Percentiles rank a stretch among this genome's conserved stretches.
phyloP scores from a whole-genome alignment of 2,329 filamentous ascomycete genomes.

The Penicillium sp. region DNA sequence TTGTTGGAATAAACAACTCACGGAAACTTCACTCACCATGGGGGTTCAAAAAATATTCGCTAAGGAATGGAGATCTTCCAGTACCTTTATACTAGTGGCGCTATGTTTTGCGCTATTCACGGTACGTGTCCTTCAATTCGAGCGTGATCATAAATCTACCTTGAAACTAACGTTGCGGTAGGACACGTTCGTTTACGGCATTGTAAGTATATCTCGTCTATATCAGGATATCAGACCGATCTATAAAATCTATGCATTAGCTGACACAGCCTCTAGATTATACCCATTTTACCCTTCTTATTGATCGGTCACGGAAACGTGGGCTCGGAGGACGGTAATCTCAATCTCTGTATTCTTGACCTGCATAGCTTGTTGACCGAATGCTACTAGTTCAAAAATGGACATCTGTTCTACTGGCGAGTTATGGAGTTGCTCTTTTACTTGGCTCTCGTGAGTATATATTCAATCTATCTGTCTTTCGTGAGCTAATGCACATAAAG shows the following conservation, averaged over 20 bases:
- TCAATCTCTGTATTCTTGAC: neutral
- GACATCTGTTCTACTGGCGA: neutral
- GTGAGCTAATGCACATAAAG: neutral
- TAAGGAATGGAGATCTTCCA: neutral
- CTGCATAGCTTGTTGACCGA: neutral
- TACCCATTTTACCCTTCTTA: neutral
- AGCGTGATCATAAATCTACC: too few species aligned
- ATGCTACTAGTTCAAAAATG: neutral
- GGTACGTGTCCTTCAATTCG: neutral
- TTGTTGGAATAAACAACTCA: too few species aligned
- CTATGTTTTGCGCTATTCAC: neutral
- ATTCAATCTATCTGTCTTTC: neutral
- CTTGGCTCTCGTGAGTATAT: neutral
- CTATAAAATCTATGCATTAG: too few species aligned
- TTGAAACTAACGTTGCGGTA: neutral
- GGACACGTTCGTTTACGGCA: neutral
- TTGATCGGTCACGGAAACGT: neutral
- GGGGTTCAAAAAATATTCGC: neutral
- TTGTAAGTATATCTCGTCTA: neutral
- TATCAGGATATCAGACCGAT: too few species aligned
- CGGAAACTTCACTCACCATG: neutral
- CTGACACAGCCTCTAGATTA: neutral
- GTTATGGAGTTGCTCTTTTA: neutral
- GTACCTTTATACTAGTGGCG: neutral
- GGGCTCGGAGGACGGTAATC: neutral